phyloP scores from a whole-genome alignment of 23 red algal genomes.

The Gracilaria vermiculophylla region DNA sequence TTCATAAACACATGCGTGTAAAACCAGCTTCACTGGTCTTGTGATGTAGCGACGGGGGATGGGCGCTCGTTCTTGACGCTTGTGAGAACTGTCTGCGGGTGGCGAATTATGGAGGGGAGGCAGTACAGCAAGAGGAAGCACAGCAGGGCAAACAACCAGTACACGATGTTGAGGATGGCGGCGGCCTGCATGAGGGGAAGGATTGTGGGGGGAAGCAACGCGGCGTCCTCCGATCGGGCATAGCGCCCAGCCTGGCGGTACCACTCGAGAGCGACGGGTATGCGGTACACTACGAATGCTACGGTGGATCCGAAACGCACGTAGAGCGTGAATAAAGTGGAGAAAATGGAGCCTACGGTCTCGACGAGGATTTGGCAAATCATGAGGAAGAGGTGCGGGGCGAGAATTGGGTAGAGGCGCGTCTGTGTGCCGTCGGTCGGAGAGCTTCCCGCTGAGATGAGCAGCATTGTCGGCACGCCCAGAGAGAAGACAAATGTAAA shows the following conservation, averaged over 20 bases:
- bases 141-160: slow-evolving; percentile 47
- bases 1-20: no score
- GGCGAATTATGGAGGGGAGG: slow-evolving; percentile 22
- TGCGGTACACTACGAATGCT: slow-evolving; percentile 43
- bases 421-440: background rate
- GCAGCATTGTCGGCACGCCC: background rate
- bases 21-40: background rate
- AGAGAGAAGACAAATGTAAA: slow-evolving; percentile 55
- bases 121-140: slow-evolving; percentile 63
- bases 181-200: slow-evolving; percentile 43
- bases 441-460: slow-evolving; percentile 14
- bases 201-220: background rate
- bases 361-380: slow-evolving; percentile 51
- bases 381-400: slow-evolving; percentile 58
- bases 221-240: background rate
- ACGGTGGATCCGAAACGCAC: slow-evolving; percentile 36
- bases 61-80: background rate
- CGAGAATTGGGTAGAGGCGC: slow-evolving; percentile 23
- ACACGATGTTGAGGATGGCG: slow-evolving; percentile 58
- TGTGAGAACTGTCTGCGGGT: slow-evolving; percentile 6
- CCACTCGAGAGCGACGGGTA: slow-evolving; percentile 37
- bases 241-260: slow-evolving; percentile 17
- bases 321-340: slow-evolving; percentile 11
- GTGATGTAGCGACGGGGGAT: background rate
- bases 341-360: slow-evolving; percentile 36